Evolutionary conservation across 208 protist species (phyloP).

Genomic region (Acanthamoeba divionensis): DNA sequence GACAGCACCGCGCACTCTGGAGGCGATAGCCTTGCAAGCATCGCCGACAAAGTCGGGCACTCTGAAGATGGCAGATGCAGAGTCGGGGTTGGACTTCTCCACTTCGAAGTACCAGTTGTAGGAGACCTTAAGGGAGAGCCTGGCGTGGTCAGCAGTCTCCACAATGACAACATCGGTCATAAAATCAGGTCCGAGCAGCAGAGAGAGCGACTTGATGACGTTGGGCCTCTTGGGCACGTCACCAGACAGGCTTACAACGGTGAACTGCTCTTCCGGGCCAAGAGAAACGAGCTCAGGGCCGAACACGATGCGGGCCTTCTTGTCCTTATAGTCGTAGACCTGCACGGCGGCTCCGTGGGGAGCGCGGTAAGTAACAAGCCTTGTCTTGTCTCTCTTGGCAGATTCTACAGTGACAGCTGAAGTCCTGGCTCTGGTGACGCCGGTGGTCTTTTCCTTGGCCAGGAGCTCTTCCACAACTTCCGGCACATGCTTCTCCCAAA

Average conservation of each 20-base stretch:
- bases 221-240: slow-evolving; percentile 87
- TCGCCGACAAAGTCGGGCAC: slow-evolving; percentile 96
- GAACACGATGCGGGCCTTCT: slow-evolving; percentile 87
- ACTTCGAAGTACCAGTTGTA: slow-evolving; percentile 97
- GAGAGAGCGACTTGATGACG: slow-evolving; percentile 87
- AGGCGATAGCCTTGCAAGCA: slow-evolving; percentile 95
- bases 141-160: slow-evolving; percentile 94
- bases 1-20: slow-evolving; percentile 91
- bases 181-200: slow-evolving; percentile 93
- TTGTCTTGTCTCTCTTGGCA: slow-evolving; percentile 76
- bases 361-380: slow-evolving; percentile 89
- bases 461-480: slow-evolving; percentile 89
- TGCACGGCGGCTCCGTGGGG: slow-evolving; percentile 92
- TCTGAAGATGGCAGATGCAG: slow-evolving; percentile 84
- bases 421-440: no score
- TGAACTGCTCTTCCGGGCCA: slow-evolving; percentile 94
- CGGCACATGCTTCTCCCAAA: slow-evolving; percentile 92
- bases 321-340: slow-evolving; percentile 92
- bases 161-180: slow-evolving; percentile 93
- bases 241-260: slow-evolving; percentile 90
- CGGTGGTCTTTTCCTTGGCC: neutral
- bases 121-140: slow-evolving; percentile 89
- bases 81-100: slow-evolving; percentile 64
- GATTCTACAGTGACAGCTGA: no score
- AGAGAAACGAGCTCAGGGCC: slow-evolving; percentile 94